phyloP scores from a whole-genome alignment of 2,329 filamentous ascomycete genomes.

The Cercospora sp. region DNA sequence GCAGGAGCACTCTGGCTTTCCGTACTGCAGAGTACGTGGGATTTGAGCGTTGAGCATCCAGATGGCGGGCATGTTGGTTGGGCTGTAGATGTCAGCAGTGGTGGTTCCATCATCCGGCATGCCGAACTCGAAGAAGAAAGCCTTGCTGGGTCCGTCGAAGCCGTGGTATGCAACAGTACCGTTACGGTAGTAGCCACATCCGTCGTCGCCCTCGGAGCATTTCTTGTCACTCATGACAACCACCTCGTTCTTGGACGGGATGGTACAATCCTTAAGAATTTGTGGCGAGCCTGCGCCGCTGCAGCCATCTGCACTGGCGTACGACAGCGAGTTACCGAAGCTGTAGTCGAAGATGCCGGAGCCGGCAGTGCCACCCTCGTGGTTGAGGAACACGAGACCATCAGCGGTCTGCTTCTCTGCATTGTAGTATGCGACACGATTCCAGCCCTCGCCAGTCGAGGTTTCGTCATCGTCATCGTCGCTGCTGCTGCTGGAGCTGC shows the following conservation, averaged over 20 bases:
- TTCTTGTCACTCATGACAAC: slow-evolving; percentile 53
- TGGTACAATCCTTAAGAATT: slow-evolving; percentile 52
- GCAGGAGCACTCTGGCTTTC: slow-evolving; percentile 65
- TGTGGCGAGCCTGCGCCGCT: slow-evolving; percentile 51
- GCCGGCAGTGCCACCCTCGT: slow-evolving; percentile 54
- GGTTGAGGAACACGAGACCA: slow-evolving; percentile 61
- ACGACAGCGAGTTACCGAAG: slow-evolving; percentile 61
- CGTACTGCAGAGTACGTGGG: slow-evolving; percentile 69
- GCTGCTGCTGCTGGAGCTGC: slow-evolving; percentile 9
- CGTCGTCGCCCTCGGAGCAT: slow-evolving; percentile 51
- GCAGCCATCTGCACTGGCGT: slow-evolving; percentile 52
- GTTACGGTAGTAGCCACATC: slow-evolving; percentile 40
- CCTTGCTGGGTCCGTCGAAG: slow-evolving; percentile 68
- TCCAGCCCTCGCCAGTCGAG: slow-evolving; percentile 35
- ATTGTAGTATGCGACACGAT: slow-evolving; percentile 42
- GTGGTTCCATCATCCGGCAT: slow-evolving; percentile 65
- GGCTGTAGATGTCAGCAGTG: slow-evolving; percentile 42
- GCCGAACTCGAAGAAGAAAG: slow-evolving; percentile 71
- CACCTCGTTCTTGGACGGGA: slow-evolving; percentile 54
- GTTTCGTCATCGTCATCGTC: slow-evolving; percentile 23
- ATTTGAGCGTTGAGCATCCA: slow-evolving; percentile 77
- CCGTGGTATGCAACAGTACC: slow-evolving; percentile 59
- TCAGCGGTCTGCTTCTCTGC: slow-evolving; percentile 45
- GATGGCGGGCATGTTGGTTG: slow-evolving; percentile 67
- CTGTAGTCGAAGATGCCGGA: slow-evolving; percentile 57